A percentile compares a stretch with the other conserved stretches of the same genome.
These are phyloP conservation scores for Cyanodermella asteris DNA, from an alignment of 2,329 filamentous ascomycete genomes.

Conservation along the genomic window DNA sequence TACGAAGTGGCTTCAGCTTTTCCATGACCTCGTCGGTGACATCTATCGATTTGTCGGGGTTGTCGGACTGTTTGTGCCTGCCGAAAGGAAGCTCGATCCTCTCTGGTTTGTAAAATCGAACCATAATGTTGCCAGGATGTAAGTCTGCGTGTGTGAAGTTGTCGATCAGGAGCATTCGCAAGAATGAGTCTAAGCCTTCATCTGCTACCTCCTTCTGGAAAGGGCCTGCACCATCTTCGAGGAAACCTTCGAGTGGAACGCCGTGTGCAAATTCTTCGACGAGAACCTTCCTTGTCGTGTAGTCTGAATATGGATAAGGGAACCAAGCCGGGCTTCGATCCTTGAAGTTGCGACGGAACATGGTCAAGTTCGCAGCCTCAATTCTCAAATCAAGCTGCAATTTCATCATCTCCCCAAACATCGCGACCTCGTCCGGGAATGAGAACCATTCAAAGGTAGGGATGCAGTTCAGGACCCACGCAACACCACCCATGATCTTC, in stretches of 20 bases:
- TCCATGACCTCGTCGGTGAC: conserved; percentile 74
- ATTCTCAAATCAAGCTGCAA: conserved; percentile 91
- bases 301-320: conserved; percentile 79
- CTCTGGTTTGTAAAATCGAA: conserved; percentile 79
- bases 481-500: conserved; percentile 86
- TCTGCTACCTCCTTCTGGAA: conserved; percentile 90
- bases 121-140: conserved; percentile 97
- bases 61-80: conserved; percentile 15
- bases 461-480: conserved; percentile 57
- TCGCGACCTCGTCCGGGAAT: conserved; percentile 74
- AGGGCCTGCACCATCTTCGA: conserved; percentile 75
- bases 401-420: conserved; percentile 98
- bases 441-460: conserved; percentile 96
- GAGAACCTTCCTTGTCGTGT: conserved; percentile 76
- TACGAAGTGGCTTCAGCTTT: conserved; percentile 52
- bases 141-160: conserved; percentile 96
- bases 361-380: conserved; percentile 68
- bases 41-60: conserved; percentile 28
- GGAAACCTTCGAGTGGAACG: conserved; percentile 72
- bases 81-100: conserved; percentile 40
- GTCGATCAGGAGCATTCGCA: conserved; percentile 90
- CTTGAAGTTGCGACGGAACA: conserved; percentile 79
- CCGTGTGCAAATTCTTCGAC: conserved; percentile 93
- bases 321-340: conserved; percentile 87
- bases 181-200: conserved; percentile 83